A percentile compares a stretch with the other conserved stretches of the same genome.
These are phyloP conservation scores for Scortechinia acanthostroma DNA, from an alignment of 2,329 filamentous ascomycete species.

Conservation along the genomic window DNA sequence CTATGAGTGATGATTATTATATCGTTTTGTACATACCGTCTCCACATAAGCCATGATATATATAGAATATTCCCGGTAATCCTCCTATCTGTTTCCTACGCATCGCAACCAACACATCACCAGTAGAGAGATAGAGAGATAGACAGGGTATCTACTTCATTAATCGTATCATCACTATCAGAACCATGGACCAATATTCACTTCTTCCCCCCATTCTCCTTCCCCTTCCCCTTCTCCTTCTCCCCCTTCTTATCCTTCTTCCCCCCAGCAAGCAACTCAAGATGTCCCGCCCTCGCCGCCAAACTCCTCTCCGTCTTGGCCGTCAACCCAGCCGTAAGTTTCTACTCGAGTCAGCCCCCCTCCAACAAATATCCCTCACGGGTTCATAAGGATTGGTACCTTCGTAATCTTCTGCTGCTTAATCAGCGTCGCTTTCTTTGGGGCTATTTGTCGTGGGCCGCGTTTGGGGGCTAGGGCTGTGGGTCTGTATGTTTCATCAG, in stretches of 20 bases:
- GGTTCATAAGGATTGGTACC: constrained; percentile 1
- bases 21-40: too few species aligned
- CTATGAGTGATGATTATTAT: too few species aligned
- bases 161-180: too few species aligned
- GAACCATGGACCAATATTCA: neutral
- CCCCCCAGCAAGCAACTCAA: neutral
- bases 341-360: neutral
- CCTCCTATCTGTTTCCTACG: too few species aligned
- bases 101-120: too few species aligned
- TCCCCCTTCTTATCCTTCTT: constrained; percentile 2
- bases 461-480: neutral
- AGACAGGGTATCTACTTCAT: too few species aligned
- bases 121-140: too few species aligned
- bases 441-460: neutral
- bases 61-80: too few species aligned
- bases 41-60: too few species aligned
- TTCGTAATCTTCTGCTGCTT: neutral
- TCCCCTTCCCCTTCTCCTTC: neutral
- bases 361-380: neutral
- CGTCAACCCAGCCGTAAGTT: neutral
- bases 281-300: neutral
- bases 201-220: neutral
- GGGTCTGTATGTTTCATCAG: neutral
- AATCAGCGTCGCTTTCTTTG: neutral
- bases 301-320: constrained; percentile 1